These are phyloP conservation scores for Amaranthus tricolor DNA, from an alignment of 179 eudicot genomes.

Conservation along the genomic window DNA sequence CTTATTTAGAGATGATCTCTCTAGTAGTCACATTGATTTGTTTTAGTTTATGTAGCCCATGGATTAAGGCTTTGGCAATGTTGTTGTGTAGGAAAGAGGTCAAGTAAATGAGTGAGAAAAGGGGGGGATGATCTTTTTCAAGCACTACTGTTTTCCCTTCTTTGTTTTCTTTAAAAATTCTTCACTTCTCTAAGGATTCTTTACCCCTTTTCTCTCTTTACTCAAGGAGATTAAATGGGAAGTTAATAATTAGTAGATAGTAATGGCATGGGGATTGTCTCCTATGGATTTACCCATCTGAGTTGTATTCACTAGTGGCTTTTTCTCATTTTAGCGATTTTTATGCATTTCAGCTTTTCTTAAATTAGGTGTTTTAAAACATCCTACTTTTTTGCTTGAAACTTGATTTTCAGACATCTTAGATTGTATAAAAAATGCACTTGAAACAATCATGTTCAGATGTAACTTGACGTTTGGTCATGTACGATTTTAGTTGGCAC, in stretches of 20 bases:
- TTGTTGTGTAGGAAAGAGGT: not conserved
- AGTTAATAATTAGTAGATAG: not conserved
- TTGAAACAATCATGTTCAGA: too few species aligned
- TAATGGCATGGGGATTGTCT: not conserved
- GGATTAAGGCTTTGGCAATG: too few species aligned
- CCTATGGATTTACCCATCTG: not conserved
- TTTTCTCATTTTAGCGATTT: not conserved
- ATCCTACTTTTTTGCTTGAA: not conserved
- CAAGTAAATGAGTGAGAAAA: not conserved
- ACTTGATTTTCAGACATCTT: not conserved
- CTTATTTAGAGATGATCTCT: not conserved
- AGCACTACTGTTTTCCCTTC: slow-evolving; percentile 3
- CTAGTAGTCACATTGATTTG: too few species aligned
- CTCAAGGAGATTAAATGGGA: not conserved
- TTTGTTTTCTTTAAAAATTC: not conserved
- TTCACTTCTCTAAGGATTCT: not conserved
- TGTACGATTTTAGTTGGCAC: too few species aligned
- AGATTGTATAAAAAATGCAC: not conserved
- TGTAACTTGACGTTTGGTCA: too few species aligned
- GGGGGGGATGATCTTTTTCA: not conserved
- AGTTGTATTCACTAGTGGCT: not conserved
- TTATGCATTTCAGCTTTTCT: not conserved
- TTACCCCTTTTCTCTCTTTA: not conserved
- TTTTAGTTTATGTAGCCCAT: too few species aligned
- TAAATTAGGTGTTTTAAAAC: not conserved